Evolutionary conservation across 202 grass and related monocot genomes (phyloP), one percentile per base, ranked within the genome.

Genomic region (Carex sylvatica): DNA sequence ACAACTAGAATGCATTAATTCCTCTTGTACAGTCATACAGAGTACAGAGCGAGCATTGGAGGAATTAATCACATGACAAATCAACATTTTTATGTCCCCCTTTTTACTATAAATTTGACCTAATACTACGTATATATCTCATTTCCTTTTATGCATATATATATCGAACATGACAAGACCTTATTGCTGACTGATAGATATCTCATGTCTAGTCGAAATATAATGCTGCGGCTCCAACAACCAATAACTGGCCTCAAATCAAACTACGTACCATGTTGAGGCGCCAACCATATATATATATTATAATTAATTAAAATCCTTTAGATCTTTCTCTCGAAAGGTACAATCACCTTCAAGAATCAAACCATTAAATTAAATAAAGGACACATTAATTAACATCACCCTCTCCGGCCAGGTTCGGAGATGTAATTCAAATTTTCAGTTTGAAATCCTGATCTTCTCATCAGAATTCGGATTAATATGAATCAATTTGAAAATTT

Each of bases 311-410:
- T 65, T 35, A 15, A 65, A 23, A 24, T 7, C 53, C 28, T 52
- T 74, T 44, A 8, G 52, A 52, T 42, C 66, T 15, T 2, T 19
- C 16, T 1, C 20, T 59, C 4, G 19, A 73, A 47, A 73, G 44
- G 16, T 72, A 72, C 69, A 26, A 15, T 42, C 70, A 73, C 70
- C 1, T 73, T 51, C 4, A 51, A 26, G 42, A 26, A 73, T 51
- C 42, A 47, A 51, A 44, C 70, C 42, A 73, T 73, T 73, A 26
- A n/a, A n/a, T n/a, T n/a, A n/a, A n/a, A n/a, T n/a, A 71, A 70
- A 44, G 23, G 19, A 72, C 68, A 72, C 46, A 49, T 13, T 49
- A 49, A 49, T 13, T 49, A 49, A 49, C 46, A 49, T 11, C 46
- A 49, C 46, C 46, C 9, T 47, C 44, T 47, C 44, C 44, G 2